phyloP scores from a whole-genome alignment of 495 filamentous ascomycete genomes.

The Penicillium alfredii region DNA sequence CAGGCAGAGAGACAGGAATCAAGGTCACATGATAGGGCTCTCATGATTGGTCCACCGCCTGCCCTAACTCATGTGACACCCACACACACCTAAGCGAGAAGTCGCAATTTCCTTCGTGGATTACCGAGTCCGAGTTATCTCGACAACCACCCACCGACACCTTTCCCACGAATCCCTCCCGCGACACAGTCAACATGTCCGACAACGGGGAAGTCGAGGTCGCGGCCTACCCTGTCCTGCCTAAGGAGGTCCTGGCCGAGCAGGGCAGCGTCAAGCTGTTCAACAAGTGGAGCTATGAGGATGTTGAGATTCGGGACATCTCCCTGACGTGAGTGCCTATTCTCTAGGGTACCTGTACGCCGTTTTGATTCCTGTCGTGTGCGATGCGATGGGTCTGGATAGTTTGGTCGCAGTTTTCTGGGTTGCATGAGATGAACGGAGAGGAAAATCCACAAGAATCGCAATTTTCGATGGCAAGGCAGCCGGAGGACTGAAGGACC shows the following conservation, averaged over 20 bases:
- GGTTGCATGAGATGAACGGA: neutral
- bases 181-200: conserved; percentile 72
- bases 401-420: conserved; percentile 14
- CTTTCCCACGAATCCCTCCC: conserved; percentile 37
- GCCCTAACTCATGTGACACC: conserved; percentile 38
- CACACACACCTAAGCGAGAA: conserved; percentile 43
- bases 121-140: conserved; percentile 11
- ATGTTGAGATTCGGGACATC: conserved; percentile 99
- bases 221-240: conserved; percentile 71
- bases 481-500: too few relatives aligned
- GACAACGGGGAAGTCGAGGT: conserved; percentile 94
- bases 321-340: conserved; percentile 85
- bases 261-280: conserved; percentile 96
- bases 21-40: too few relatives aligned
- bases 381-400: conserved; percentile 8
- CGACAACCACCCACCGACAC: conserved; percentile 39
- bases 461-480: conserved; percentile 5
- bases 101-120: conserved; percentile 33
- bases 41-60: conserved; percentile 32
- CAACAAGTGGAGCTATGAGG: conserved; percentile 96
- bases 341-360: conserved; percentile 16
- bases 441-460: conserved; percentile 1
- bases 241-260: conserved; percentile 88
- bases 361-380: conserved; percentile 14
- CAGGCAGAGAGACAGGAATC: too few relatives aligned